phyloP scores from a whole-genome alignment of 1,284 basidiomycete genomes.

The Pterulicium gracile region DNA sequence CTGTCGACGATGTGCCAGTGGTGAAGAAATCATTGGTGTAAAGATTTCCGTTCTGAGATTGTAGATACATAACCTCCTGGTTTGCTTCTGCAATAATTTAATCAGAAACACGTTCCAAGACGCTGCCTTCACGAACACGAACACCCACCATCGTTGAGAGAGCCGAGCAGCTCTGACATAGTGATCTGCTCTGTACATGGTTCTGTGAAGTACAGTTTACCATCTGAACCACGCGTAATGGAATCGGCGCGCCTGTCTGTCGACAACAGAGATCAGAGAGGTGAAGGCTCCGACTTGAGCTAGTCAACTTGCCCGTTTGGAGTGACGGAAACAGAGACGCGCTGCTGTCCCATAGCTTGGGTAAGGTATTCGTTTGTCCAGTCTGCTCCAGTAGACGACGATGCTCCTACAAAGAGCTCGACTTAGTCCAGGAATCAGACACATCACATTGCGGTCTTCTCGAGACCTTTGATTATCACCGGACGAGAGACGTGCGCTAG shows the following conservation, averaged over 20 bases:
- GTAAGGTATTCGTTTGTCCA: conserved; percentile 63
- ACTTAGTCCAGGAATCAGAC: conserved; percentile 5
- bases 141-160: conserved; percentile 26
- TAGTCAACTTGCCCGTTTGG: conserved; percentile 56
- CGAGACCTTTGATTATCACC: conserved; percentile 58
- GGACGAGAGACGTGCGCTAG: conserved; percentile 70
- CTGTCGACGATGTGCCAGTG: conserved; percentile 29
- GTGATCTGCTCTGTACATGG: conserved; percentile 61
- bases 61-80: conserved; percentile 60
- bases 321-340: conserved; percentile 70
- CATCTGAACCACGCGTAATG: conserved; percentile 45
- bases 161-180: conserved; percentile 44
- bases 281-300: not conserved
- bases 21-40: conserved; percentile 39
- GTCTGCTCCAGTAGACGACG: conserved; percentile 22
- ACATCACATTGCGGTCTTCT: not conserved
- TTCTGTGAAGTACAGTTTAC: conserved; percentile 66
- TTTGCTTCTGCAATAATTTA: conserved; percentile 9
- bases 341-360: conserved; percentile 37
- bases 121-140: conserved; percentile 1
- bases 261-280: not conserved
- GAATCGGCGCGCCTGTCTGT: conserved; percentile 65
- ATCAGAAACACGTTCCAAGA: conserved; percentile 2
- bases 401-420: conserved; percentile 16
- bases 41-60: conserved; percentile 87